A percentile compares a stretch with the other conserved stretches of the same genome.
Evolutionary conservation across 768 basidiomycete genomes (phyloP).

Genomic region (Tricholoma flavovirens): DNA sequence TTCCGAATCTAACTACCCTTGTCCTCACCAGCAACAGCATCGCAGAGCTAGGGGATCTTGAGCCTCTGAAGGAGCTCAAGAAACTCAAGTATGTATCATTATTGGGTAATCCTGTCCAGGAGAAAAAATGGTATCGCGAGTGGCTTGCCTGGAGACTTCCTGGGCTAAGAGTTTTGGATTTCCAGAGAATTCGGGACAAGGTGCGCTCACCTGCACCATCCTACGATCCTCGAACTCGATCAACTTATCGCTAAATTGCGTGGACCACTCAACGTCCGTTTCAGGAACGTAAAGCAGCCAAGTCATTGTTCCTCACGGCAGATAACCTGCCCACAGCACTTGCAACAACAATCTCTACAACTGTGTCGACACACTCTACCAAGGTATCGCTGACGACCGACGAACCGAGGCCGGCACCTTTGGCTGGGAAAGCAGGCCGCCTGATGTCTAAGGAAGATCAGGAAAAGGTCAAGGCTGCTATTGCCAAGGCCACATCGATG

Average conservation of each 20-base stretch:
- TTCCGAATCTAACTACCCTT: conserved; percentile 78
- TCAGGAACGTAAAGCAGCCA: conserved; percentile 77
- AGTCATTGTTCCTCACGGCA: conserved; percentile 73
- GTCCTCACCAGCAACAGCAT: conserved; percentile 82
- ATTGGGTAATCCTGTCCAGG: conserved; percentile 77
- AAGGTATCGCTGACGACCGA: conserved; percentile 63
- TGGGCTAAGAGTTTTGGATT: conserved; percentile 87
- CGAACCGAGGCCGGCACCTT: conserved; percentile 61
- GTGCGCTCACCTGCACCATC: conserved; percentile 52
- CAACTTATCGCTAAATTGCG: conserved; percentile 17
- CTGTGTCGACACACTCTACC: conserved; percentile 61
- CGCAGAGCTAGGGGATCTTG: conserved; percentile 76
- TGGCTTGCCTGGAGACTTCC: conserved; percentile 90
- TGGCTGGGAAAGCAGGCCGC: conserved; percentile 68
- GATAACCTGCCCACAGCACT: conserved; percentile 75
- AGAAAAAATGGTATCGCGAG: conserved; percentile 95
- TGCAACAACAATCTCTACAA: conserved; percentile 70
- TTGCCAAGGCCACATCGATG: conserved; percentile 84
- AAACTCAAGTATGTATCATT: conserved; percentile 72
- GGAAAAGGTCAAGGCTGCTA: conserved; percentile 80
- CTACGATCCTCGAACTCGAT: conserved; percentile 21
- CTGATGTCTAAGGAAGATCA: conserved; percentile 91
- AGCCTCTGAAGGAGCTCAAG: conserved; percentile 72
- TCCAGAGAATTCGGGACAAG: conserved; percentile 92
- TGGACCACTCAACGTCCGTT: conserved; percentile 15